Percentiles rank a stretch among this genome's conserved stretches.
These are phyloP conservation scores for Gentiana macrophylla DNA, from an alignment of 257 asterid genomes.

Conservation along the genomic window DNA sequence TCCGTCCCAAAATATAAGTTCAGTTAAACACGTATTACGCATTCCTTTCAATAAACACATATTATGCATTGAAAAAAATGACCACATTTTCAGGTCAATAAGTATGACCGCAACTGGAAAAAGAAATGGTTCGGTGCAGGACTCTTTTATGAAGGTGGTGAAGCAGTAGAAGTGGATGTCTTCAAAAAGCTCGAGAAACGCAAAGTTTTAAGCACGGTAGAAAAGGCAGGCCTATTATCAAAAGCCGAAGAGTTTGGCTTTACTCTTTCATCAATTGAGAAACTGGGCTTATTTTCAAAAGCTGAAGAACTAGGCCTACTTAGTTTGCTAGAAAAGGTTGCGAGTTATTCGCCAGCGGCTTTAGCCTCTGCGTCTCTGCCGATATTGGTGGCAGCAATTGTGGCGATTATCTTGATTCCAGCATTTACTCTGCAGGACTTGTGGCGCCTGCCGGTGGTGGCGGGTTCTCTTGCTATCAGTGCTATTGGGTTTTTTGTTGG, in stretches of 20 bases:
- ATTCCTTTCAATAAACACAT: too few relatives aligned
- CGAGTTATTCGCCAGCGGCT: slow-evolving; percentile 43
- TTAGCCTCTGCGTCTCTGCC: slow-evolving; percentile 71
- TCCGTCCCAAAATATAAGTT: too few relatives aligned
- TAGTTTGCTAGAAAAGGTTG: slow-evolving; percentile 56
- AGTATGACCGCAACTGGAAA: slow-evolving; percentile 54
- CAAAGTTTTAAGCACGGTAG: slow-evolving; percentile 67
- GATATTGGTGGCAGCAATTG: slow-evolving; percentile 45
- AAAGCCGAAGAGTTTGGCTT: slow-evolving; percentile 77
- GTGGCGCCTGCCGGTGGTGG: slow-evolving; percentile 55
- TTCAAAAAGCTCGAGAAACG: slow-evolving; percentile 81
- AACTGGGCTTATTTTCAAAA: slow-evolving; percentile 65
- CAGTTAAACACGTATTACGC: too few relatives aligned
- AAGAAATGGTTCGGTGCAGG: slow-evolving; percentile 90
- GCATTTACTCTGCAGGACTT: slow-evolving; percentile 60
- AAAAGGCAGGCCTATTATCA: slow-evolving; percentile 71
- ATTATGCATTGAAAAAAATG: too few relatives aligned
- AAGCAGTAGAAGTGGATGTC: slow-evolving; percentile 65
- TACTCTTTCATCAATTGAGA: slow-evolving; percentile 73
- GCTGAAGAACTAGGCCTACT: slow-evolving; percentile 82
- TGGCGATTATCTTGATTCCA: slow-evolving; percentile 46
- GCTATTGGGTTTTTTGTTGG: slow-evolving; percentile 65
- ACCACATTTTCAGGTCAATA: slow-evolving; percentile 51
- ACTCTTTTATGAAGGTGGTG: slow-evolving; percentile 70
- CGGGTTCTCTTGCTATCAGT: slow-evolving; percentile 52